Evolutionary conservation across 164 flowering plant genomes (phyloP).

Genomic region (Umbilicus rupestris): DNA sequence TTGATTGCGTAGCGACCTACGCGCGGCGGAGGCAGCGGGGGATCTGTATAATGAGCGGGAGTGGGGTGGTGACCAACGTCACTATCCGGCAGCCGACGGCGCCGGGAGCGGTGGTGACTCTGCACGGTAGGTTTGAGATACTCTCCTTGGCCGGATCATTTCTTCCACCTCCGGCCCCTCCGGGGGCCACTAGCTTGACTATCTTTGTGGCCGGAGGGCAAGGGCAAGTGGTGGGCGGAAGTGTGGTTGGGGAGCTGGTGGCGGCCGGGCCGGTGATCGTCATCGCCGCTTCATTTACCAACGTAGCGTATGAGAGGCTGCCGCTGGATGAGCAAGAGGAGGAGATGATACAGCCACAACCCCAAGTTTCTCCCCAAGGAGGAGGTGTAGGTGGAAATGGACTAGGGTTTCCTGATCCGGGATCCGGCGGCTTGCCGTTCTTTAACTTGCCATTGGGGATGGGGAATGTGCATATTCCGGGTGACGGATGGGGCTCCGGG

Average conservation of each 20-base stretch:
- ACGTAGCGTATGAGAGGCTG: conserved; percentile 76
- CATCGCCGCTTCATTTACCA: conserved; percentile 74
- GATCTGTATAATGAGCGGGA: conserved; percentile 65
- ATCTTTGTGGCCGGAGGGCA: conserved; percentile 74
- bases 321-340: conserved; percentile 56
- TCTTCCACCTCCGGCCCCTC: conserved; percentile 87
- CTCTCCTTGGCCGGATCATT: conserved; percentile 75
- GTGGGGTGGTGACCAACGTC: conserved; percentile 72
- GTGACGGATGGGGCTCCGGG: conserved; percentile 49
- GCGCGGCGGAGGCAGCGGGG: conserved; percentile 73
- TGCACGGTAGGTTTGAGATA: conserved; percentile 79
- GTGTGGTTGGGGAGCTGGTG: conserved; percentile 63
- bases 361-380: conserved; percentile 13
- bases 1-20: conserved; percentile 54
- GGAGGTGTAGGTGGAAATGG: conserved; percentile 24
- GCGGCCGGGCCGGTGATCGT: conserved; percentile 84
- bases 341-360: conserved; percentile 27
- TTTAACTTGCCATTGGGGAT: conserved; percentile 58
- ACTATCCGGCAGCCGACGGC: conserved; percentile 55
- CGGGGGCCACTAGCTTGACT: conserved; percentile 77
- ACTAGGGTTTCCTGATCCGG: conserved; percentile 40
- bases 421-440: conserved; percentile 64
- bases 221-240: conserved; percentile 83
- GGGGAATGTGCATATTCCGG: conserved; percentile 53
- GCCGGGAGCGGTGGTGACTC: conserved; percentile 51